Base-by-base conservation (phyloP, 495 filamentous ascomycete genomes). In the Penicillium arizonense region DNA sequence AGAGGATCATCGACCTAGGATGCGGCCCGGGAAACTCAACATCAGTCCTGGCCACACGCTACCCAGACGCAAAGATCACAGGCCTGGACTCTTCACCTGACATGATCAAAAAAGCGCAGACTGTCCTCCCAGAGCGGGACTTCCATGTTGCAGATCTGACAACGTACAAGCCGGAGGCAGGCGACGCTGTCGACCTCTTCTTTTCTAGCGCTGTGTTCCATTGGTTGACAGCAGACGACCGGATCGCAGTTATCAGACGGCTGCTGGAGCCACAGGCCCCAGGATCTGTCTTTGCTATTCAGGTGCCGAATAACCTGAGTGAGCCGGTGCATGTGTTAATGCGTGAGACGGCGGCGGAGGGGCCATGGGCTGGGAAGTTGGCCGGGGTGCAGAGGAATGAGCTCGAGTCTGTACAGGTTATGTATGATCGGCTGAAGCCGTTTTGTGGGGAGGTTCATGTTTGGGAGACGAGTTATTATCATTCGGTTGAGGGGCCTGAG, bases 21-120 rank as follows among this genome's bases (percentile, higher is more conserved):
- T 83, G 79, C 58, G 81, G 81, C 0, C 79, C 80, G 0, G 81
- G 73, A 0, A 82, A 79, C 60, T 79, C 74, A 1, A 84, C 81
- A 20, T 53, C 59, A 1, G 68, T 72, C 6, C 69, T 84, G 0
- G 53, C 64, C 32, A 45, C 56, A 4, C 68, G 63, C 12, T 84
- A 75, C 48, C 81, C 81, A 0, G 10, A 62, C 11, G 74, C 79
- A 0, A 44, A 49, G 7, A 55, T 83, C 35, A 60, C 60, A n/a
- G 80, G 77, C 11, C 71, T 84, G n/a, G 81, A 84, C 52, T 75
- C 74, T 3, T 79, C 76, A 0, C 68, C 68, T 0, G 75, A 75
- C 50, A 84, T 84, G 81, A 71, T 84, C 39, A 36, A 52, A 6
- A 71, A 74, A 45, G 81, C 81, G 1, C 62, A 65, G 18, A 13